phyloP scores from a whole-genome alignment of 164 flowering plant species.

The Amborella trichopoda region DNA sequence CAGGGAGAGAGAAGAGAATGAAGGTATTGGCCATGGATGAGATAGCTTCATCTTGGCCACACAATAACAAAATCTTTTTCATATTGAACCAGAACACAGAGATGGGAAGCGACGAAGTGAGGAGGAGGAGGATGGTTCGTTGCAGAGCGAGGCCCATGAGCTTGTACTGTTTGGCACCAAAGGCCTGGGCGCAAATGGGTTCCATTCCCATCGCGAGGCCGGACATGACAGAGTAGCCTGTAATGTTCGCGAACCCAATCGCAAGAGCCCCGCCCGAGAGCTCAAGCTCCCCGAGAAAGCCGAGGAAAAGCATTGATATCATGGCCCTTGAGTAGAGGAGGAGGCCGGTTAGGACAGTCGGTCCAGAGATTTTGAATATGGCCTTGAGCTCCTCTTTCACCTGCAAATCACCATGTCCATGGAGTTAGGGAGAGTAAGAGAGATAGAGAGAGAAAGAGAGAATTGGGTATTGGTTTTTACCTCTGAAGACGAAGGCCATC shows the following conservation, averaged over 20 bases:
- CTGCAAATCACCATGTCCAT: constrained; percentile 19
- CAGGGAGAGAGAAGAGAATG: constrained; percentile 75
- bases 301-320: constrained; percentile 91
- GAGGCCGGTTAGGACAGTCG: constrained; percentile 68
- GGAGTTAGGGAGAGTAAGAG: neutral
- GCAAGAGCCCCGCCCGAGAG: constrained; percentile 91
- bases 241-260: constrained; percentile 87
- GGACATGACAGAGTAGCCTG: constrained; percentile 88
- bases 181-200: constrained; percentile 93
- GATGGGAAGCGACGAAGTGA: constrained; percentile 66
- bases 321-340: constrained; percentile 72
- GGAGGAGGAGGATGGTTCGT: constrained; percentile 71
- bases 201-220: constrained; percentile 98
- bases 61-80: constrained; percentile 57
- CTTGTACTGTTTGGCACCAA: constrained; percentile 70
- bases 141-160: constrained; percentile 69
- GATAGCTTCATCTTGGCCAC: constrained; percentile 68
- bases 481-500: constrained; percentile 84
- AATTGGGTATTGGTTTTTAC: constrained; percentile 17
- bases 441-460: neutral
- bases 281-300: constrained; percentile 81
- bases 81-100: constrained; percentile 86
- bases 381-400: constrained; percentile 68
- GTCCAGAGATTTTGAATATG: constrained; percentile 73
- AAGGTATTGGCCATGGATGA: constrained; percentile 56